These are phyloP conservation scores for Collybia mongolica DNA, from an alignment of 768 basidiomycete genomes.

Conservation along the genomic window DNA sequence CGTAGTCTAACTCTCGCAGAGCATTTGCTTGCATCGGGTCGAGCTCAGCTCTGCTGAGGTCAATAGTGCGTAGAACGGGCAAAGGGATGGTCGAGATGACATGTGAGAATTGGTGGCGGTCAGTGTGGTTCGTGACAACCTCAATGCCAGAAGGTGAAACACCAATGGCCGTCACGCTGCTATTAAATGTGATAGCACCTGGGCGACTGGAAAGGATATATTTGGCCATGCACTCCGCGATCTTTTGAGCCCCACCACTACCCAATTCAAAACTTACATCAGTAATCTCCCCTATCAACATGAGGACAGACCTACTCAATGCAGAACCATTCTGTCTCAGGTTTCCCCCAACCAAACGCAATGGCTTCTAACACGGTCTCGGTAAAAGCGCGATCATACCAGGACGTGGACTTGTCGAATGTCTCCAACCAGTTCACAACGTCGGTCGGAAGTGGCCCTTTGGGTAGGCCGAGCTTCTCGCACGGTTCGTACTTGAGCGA, in stretches of 20 bases:
- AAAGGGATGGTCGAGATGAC: conserved; percentile 33
- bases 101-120: conserved; percentile 11
- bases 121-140: not conserved
- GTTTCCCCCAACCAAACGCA: conserved; percentile 15
- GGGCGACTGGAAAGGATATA: too few relatives aligned
- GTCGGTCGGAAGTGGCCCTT: conserved; percentile 5
- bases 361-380: conserved; percentile 31
- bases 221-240: too few relatives aligned
- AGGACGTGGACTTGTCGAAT: conserved; percentile 26
- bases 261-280: too few relatives aligned
- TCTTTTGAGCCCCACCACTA: too few relatives aligned
- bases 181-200: not conserved
- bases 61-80: conserved; percentile 24
- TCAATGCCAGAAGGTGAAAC: not conserved
- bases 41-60: conserved; percentile 21
- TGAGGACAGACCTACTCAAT: conserved; percentile 13
- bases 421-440: conserved; percentile 34
- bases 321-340: conserved; percentile 14
- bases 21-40: conserved; percentile 28
- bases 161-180: not conserved
- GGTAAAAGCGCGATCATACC: conserved; percentile 31
- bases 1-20: conserved; percentile 28
- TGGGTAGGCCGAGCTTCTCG: too few relatives aligned
- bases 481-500: too few relatives aligned
- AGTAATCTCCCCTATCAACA: not conserved